These are phyloP conservation scores for Parvularia atlantis DNA, from an alignment of 78 protist genomes.

Conservation along the genomic window DNA sequence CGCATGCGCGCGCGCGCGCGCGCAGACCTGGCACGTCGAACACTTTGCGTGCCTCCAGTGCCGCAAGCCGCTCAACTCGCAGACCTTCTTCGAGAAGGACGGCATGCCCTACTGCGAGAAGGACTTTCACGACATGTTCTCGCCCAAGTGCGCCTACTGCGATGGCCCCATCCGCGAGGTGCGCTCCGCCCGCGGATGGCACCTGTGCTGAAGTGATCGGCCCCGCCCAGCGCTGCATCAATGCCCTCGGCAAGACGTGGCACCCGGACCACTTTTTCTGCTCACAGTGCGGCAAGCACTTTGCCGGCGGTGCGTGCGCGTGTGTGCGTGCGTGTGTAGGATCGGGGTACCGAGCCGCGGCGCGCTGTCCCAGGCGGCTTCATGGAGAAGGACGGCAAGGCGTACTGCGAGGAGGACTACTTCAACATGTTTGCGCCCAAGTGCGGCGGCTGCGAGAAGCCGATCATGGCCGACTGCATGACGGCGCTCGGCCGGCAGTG, in stretches of 20 bases:
- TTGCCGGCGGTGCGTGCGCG: not conserved
- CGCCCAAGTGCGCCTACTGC: slow-evolving; percentile 19
- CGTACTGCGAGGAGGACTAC: slow-evolving; percentile 33
- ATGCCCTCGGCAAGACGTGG: slow-evolving; percentile 31
- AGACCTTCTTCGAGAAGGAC: slow-evolving; percentile 5
- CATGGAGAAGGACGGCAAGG: slow-evolving; percentile 32
- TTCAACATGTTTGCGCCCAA: slow-evolving; percentile 12
- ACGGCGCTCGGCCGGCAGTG: slow-evolving; percentile 14
- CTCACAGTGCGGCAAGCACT: slow-evolving; percentile 21
- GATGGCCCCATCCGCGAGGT: slow-evolving; percentile 7
- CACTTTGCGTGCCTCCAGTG: slow-evolving; percentile 13
- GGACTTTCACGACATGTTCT: slow-evolving; percentile 10
- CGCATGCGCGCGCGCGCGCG: too few relatives aligned
- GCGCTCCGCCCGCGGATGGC: too few relatives aligned
- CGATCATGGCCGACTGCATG: slow-evolving; percentile 18
- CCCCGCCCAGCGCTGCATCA: slow-evolving; percentile 8
- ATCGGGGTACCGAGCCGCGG: too few relatives aligned
- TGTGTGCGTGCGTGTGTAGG: too few relatives aligned
- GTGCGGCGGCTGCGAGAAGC: slow-evolving; percentile 28
- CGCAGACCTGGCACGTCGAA: not conserved
- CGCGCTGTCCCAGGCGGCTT: not conserved
- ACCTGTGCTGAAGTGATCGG: too few relatives aligned
- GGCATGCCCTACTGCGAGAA: slow-evolving; percentile 14
- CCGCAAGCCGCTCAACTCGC: not conserved
- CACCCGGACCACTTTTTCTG: slow-evolving; percentile 42